Percentiles rank a stretch among this genome's conserved stretches.
These are phyloP conservation scores for Saccharomycopsis guyanensis DNA, from an alignment of 805 yeast genomes.

Conservation along the genomic window DNA sequence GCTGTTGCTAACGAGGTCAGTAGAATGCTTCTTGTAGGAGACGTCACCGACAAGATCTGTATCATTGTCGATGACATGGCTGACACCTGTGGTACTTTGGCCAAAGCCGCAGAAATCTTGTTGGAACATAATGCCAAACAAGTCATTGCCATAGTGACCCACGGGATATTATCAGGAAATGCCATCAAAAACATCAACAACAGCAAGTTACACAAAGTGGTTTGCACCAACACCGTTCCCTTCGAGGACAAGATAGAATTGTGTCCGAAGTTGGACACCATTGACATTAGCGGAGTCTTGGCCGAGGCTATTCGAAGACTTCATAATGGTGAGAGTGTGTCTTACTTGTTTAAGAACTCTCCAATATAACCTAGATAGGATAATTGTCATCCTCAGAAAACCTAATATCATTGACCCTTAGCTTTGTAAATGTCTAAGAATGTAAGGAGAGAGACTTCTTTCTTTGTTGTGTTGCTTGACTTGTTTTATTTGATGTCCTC, in stretches of 20 bases:
- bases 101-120: slow-evolving; percentile 87
- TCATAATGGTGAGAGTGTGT: slow-evolving; percentile 94
- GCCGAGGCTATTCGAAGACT: slow-evolving; percentile 93
- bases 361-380: slow-evolving; percentile 30
- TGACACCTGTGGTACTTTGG: slow-evolving; percentile 95
- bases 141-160: slow-evolving; percentile 92
- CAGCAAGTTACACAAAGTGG: slow-evolving; percentile 61
- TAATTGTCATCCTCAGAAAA: too few relatives aligned
- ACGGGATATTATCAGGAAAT: slow-evolving; percentile 83
- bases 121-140: slow-evolving; percentile 72
- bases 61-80: slow-evolving; percentile 95
- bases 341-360: slow-evolving; percentile 73
- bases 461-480: too few relatives aligned
- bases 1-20: slow-evolving; percentile 92
- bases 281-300: slow-evolving; percentile 78
- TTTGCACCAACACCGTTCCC: slow-evolving; percentile 93
- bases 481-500: too few relatives aligned
- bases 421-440: too few relatives aligned
- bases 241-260: slow-evolving; percentile 50
- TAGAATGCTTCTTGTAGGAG: slow-evolving; percentile 94
- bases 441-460: too few relatives aligned
- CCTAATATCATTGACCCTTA: too few relatives aligned
- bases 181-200: slow-evolving; percentile 69
- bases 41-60: slow-evolving; percentile 76
- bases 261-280: slow-evolving; percentile 66